These are phyloP conservation scores for Pyrus bretschneideri DNA, from an alignment of 306 rosid genomes.

Conservation along the genomic window DNA sequence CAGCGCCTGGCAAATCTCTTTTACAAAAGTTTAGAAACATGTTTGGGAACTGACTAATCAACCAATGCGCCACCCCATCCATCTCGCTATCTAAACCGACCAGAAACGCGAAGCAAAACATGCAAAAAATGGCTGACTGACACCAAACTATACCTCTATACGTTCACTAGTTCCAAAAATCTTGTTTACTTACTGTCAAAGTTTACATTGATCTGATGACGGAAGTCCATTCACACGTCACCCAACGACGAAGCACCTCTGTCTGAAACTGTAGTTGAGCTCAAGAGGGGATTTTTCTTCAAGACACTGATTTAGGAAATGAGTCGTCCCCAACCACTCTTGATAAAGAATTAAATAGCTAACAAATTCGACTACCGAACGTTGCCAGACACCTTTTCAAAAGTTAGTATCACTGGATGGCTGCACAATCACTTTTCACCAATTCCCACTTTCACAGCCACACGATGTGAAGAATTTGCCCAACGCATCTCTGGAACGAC, in stretches of 20 bases:
- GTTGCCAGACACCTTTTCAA: conserved; percentile 33
- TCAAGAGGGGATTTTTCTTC: conserved; percentile 24
- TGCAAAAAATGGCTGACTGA: background rate
- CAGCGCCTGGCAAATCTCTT: background rate
- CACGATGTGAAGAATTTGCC: conserved; percentile 25
- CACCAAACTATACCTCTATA: conserved; percentile 57
- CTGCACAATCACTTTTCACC: conserved; percentile 22
- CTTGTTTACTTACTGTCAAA: conserved; percentile 49
- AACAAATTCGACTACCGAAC: conserved; percentile 41
- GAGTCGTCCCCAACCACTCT: conserved; percentile 34
- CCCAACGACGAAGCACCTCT: conserved; percentile 34
- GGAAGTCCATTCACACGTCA: conserved; percentile 35
- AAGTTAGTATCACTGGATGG: conserved; percentile 37
- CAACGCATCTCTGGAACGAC: conserved; percentile 33
- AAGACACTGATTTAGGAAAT: conserved; percentile 30
- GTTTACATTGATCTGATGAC: conserved; percentile 30
- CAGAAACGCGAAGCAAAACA: conserved; percentile 29
- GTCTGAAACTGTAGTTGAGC: conserved; percentile 26
- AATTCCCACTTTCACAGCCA: conserved; percentile 34
- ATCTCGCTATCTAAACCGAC: conserved; percentile 3
- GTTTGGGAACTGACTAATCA: background rate
- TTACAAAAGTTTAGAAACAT: background rate
- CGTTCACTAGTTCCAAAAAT: conserved; percentile 67
- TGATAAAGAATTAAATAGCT: conserved; percentile 58
- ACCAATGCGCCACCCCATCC: background rate